Base-by-base conservation (phyloP, 805 yeast genomes). In the Peterozyma toletana region DNA sequence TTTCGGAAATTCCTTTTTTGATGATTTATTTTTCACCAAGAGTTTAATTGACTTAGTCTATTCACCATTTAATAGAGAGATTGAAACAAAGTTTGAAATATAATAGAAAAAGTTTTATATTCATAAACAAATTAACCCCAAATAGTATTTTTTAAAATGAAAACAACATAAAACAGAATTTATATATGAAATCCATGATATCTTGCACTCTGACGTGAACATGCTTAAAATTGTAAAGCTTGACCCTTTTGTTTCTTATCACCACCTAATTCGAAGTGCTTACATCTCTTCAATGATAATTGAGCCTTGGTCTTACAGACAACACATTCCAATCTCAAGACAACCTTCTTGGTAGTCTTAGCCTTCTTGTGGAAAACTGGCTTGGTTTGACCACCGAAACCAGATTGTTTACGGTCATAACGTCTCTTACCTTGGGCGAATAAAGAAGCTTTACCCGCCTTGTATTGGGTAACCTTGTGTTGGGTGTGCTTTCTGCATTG, bases 371-470 rank as follows among this genome's bases (percentile, higher is more conserved):
- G 98, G 97, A 93, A 93, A 78, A 93, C 85, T 71, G 83, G 99
- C 83, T 89, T 93, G 78, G 99, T 93, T 81, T 93, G 99, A 87
- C 99, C 99, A 87, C 99, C 99, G 79, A 82, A 93, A 89, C 99
- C 99, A 66, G 86, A 71, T 81, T 93, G 99, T 78, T 93, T 93
- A 79, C 99, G 96, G 91, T 93, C 99, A 81, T 93, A 93, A 83
- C 99, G 90, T 83, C 99, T 89, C 91, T 95, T 93, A 85, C 99
- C 99, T 80, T 93, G 98, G 63, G 98, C 96, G 70, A 82, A 89
- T 66, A 90, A 83, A 57, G 98, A 91, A 72, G 99, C 98, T 82
- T 93, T 93, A 79, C 99, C 99, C 71, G 98, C 96, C 77, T 93
- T 93, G 95, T 93, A 93, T 82, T 93, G 99, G 75, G 99, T 91